These are phyloP conservation scores for Fraxinus platypoda DNA, from an alignment of 305 asterid genomes.

Conservation along the genomic window DNA sequence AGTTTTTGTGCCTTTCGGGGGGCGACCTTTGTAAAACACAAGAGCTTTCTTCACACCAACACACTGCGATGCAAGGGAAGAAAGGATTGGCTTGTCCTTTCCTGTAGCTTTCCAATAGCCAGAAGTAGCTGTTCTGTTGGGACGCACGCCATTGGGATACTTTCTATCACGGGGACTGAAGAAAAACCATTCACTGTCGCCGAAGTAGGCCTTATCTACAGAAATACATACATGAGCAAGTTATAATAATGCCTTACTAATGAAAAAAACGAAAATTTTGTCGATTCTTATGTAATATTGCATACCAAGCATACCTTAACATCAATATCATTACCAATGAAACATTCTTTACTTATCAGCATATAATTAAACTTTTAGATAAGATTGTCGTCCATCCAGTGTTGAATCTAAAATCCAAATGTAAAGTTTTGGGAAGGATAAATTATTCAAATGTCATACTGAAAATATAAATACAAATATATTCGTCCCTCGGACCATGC, in stretches of 20 bases:
- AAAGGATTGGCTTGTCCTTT: constrained; percentile 1
- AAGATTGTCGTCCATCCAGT: not conserved
- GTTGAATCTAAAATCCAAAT: not conserved
- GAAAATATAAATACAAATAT: not conserved
- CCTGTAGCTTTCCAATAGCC: constrained; percentile 2
- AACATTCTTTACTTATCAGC: not conserved
- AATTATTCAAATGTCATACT: not conserved
- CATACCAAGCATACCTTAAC: not conserved
- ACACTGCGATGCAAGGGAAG: not conserved
- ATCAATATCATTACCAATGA: not conserved
- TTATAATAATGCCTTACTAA: not conserved
- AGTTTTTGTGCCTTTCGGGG: constrained; percentile 9
- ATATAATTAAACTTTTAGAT: not conserved
- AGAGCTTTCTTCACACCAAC: constrained; percentile 16
- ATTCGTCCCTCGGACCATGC: not conserved
- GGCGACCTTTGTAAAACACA: not conserved
- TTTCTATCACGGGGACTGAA: constrained; percentile 1
- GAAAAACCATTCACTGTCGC: not conserved
- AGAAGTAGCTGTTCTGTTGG: not conserved
- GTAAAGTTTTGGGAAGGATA: not conserved
- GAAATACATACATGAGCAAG: not conserved
- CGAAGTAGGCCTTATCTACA: not conserved
- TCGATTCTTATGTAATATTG: no score
- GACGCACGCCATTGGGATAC: constrained; percentile 1
- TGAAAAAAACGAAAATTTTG: not conserved